Evolutionary conservation across 345 rosid genomes (phyloP).

Genomic region (Chamaenerion angustifolium): DNA sequence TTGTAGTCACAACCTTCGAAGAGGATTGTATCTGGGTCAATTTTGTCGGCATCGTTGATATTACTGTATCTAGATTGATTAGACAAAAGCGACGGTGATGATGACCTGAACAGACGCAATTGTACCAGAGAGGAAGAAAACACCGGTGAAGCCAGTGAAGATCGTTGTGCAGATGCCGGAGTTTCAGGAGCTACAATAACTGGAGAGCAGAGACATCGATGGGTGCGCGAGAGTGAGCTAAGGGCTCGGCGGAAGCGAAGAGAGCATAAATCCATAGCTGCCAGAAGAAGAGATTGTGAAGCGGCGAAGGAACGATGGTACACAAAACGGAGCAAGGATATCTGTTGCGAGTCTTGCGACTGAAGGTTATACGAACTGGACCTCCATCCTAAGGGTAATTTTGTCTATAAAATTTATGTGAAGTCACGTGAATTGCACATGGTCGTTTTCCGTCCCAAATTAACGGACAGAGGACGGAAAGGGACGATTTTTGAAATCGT

Average conservation of each 20-base stretch:
- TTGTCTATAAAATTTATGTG: too few relatives aligned
- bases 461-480: too few relatives aligned
- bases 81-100: constrained; percentile 19
- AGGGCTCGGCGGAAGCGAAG: constrained; percentile 54
- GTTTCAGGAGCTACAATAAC: background rate
- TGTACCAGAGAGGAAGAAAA: constrained; percentile 5
- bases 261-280: constrained; percentile 25
- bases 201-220: constrained; percentile 17
- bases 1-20: constrained; percentile 84
- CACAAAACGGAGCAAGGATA: too few relatives aligned
- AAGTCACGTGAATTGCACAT: too few relatives aligned
- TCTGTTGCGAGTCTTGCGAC: too few relatives aligned
- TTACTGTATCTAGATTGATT: constrained; percentile 17
- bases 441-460: too few relatives aligned
- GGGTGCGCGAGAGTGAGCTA: constrained; percentile 11
- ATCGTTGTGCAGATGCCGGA: constrained; percentile 1
- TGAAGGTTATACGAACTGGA: too few relatives aligned
- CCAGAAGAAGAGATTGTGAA: background rate
- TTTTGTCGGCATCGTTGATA: constrained; percentile 57
- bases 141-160: background rate
- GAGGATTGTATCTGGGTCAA: constrained; percentile 53
- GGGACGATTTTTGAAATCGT: too few relatives aligned
- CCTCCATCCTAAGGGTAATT: too few relatives aligned
- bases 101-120: constrained; percentile 19
- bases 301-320: too few relatives aligned